Percentiles rank a stretch among this genome's conserved stretches.
Evolutionary conservation across 495 filamentous ascomycete genomes (phyloP).

Genomic region (Chaetomium fimeti): DNA sequence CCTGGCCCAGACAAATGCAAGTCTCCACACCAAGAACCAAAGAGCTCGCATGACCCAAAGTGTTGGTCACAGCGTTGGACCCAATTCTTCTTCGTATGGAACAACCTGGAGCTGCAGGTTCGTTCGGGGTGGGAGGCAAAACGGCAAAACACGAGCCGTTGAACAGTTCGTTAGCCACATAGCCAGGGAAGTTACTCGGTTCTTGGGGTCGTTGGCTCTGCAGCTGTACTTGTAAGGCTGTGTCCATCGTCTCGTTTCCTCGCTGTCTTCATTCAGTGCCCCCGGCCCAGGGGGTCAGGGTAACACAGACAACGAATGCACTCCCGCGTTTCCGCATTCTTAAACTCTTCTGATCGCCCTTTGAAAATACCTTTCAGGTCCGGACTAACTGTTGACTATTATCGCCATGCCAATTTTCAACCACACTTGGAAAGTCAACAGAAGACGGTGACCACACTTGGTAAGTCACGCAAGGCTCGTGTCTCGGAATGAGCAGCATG

Average conservation of each 20-base stretch:
- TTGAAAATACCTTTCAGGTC: no score
- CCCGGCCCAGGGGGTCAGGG: no score
- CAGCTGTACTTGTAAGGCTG: neutral
- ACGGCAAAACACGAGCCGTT: neutral
- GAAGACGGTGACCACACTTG: neutral
- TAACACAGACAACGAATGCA: no score
- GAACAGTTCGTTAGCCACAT: neutral
- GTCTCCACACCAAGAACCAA: neutral
- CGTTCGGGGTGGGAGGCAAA: neutral
- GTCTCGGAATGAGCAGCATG: conserved; percentile 2
- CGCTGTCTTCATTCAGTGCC: no score
- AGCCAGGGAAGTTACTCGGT: neutral
- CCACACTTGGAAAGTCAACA: neutral
- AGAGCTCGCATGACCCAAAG: conserved; percentile 3
- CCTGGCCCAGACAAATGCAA: conserved; percentile 9
- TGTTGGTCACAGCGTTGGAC: neutral
- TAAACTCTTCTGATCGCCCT: no score
- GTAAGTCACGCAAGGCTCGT: neutral
- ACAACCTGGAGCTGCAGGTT: neutral
- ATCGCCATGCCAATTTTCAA: neutral
- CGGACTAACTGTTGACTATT: no score
- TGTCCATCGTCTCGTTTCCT: neutral
- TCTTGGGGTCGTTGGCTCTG: neutral
- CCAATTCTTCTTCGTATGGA: neutral
- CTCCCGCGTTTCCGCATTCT: no score